A percentile compares a stretch with the other conserved stretches of the same genome.
Conservation (phyloP, 192 early-diverging fungal genomes). For the Chytriomyces sp. region DNA sequence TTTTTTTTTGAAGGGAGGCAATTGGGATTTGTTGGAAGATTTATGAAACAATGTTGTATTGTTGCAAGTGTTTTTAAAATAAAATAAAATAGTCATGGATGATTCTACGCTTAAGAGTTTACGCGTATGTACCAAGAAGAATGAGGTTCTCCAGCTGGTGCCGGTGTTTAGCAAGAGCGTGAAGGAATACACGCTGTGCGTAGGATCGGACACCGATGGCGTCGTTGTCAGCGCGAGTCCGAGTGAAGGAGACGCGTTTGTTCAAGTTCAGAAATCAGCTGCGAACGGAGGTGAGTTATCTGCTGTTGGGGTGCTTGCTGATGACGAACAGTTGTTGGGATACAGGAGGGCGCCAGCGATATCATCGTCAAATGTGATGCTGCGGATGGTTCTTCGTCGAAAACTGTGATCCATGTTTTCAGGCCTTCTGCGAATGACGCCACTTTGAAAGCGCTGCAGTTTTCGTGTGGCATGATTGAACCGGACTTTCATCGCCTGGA, state of each 20-base stretch:
- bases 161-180: slow-evolving; percentile 40
- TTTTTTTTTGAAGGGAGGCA: slow-evolving; percentile 2
- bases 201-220: slow-evolving; percentile 40
- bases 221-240: slow-evolving; percentile 40
- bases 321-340: slow-evolving; percentile 26
- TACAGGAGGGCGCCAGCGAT: slow-evolving; percentile 40
- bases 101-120: slow-evolving; percentile 54
- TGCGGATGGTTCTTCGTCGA: slow-evolving; percentile 46
- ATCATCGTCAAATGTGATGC: slow-evolving; percentile 57
- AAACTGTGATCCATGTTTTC: slow-evolving; percentile 40
- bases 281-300: slow-evolving; percentile 37
- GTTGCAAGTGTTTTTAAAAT: too few relatives aligned
- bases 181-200: slow-evolving; percentile 36
- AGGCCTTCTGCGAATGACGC: slow-evolving; percentile 48
- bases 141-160: slow-evolving; percentile 20
- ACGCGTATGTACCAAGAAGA: slow-evolving; percentile 19
- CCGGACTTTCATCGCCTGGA: slow-evolving; percentile 51
- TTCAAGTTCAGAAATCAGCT: slow-evolving; percentile 47
- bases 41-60: too few relatives aligned
- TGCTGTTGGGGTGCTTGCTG: not conserved
- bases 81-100: slow-evolving; percentile 45
- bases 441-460: slow-evolving; percentile 34
- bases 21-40: too few relatives aligned
- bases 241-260: slow-evolving; percentile 53
- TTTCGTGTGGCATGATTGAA: slow-evolving; percentile 36